Base-by-base conservation (phyloP, 345 rosid genomes). In the Hibiscus syriacus region DNA sequence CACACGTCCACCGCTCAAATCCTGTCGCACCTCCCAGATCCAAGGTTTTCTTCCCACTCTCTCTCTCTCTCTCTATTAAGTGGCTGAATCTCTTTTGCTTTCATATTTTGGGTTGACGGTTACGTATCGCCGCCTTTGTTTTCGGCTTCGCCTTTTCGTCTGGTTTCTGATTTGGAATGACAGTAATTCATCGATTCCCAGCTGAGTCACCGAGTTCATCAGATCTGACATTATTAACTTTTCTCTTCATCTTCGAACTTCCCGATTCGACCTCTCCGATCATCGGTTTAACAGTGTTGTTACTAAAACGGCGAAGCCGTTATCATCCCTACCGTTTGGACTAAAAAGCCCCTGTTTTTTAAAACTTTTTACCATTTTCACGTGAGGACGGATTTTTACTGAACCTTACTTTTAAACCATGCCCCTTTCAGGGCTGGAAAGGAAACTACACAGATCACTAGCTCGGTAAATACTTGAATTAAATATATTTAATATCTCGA, bases 1-100 rank as follows among this genome's bases (percentile, higher is more conserved):
- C 74, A 57, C 83, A 79, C 68, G 29, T 72, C 46, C 53, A 64
- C 54, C 72, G 75, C 41, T 78, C 84, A 5, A 72, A 77, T n/a
- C 70, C 83, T 23, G 76, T 82, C 27, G 70, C 85, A 43, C 78
- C 78, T 66, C 76, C 74, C 80, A 87, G 91, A 87, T 87, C 91
- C 79, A 87, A 87, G 92, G 96, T 52, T 85, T n/a, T n/a, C n/a
- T 69, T 53, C 62, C 64, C 38, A 29, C 7, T 72, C 38, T 49
- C 64, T 64, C 27, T 17, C 64, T 48, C 27, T 3, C 26, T 52
- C 26, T 20, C 27, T n/a, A n/a, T 22, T n/a, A 17, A 17, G 23
- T 20, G 7, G 10, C 46, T 41, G 12, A 41, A 41, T 39, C 57
- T 77, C 72, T 74, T 41, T 14, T 19, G 6, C 30, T 59, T 34